Conservation (phyloP, 495 filamentous ascomycete genomes). For the Aspergillus nanangensis region DNA sequence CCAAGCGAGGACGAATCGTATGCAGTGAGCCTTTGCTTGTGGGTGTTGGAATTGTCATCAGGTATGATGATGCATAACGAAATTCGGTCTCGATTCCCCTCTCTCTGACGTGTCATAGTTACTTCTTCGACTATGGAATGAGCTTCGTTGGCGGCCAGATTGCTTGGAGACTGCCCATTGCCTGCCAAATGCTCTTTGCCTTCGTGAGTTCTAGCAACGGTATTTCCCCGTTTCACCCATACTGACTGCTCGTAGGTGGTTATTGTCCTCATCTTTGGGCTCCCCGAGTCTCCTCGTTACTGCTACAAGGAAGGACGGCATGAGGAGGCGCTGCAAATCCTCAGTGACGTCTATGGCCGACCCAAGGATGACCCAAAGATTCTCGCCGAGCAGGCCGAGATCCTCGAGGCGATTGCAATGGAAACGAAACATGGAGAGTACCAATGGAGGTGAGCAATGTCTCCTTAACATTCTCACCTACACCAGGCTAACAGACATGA, state of each 20-base stretch:
- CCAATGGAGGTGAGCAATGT: slow-evolving; percentile 24
- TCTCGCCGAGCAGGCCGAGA: slow-evolving; percentile 39
- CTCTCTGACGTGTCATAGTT: slow-evolving; percentile 13
- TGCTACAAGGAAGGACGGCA: slow-evolving; percentile 40
- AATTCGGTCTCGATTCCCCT: no score
- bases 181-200: slow-evolving; percentile 41
- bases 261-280: slow-evolving; percentile 32
- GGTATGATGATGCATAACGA: no score
- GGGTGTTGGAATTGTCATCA: slow-evolving; percentile 35
- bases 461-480: background rate
- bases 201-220: slow-evolving; percentile 6
- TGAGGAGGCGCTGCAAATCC: slow-evolving; percentile 46
- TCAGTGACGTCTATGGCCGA: slow-evolving; percentile 46
- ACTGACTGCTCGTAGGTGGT: slow-evolving; percentile 18
- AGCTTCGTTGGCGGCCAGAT: slow-evolving; percentile 33
- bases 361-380: slow-evolving; percentile 38
- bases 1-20: slow-evolving; percentile 39
- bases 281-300: slow-evolving; percentile 44
- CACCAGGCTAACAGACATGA: background rate
- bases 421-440: slow-evolving; percentile 40
- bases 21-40: slow-evolving; percentile 42
- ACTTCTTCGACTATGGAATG: slow-evolving; percentile 49
- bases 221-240: no score
- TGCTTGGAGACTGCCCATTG: slow-evolving; percentile 46
- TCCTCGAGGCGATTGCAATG: slow-evolving; percentile 39